Evolutionary conservation across 2,329 filamentous ascomycete genomes (phyloP).

Genomic region (Aspergillus neotritici): DNA sequence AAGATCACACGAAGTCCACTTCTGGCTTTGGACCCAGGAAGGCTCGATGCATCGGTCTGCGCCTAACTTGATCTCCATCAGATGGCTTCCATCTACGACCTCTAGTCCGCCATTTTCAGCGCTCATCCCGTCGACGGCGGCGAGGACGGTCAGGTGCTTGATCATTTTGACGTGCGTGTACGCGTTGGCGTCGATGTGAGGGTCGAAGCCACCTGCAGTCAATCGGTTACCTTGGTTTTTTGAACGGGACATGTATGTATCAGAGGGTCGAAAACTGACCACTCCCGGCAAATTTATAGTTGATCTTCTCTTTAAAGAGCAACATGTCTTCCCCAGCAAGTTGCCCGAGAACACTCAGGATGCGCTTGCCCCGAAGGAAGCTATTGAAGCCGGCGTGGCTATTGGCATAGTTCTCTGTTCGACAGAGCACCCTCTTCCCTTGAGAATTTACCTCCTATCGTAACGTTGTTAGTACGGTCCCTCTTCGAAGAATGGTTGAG

Average conservation of each 20-base stretch:
- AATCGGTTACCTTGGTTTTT: not conserved
- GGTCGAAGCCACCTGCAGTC: slow-evolving; percentile 31
- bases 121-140: slow-evolving; percentile 36
- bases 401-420: slow-evolving; percentile 33
- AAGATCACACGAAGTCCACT: slow-evolving; percentile 32
- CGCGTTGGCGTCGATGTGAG: slow-evolving; percentile 39
- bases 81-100: slow-evolving; percentile 37
- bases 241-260: not conserved
- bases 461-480: not conserved
- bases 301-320: slow-evolving; percentile 43
- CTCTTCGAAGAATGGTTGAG: not conserved
- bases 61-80: slow-evolving; percentile 30
- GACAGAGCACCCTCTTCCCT: slow-evolving; percentile 28
- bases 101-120: slow-evolving; percentile 37
- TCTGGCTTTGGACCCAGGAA: slow-evolving; percentile 30
- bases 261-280: slow-evolving; percentile 14
- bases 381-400: slow-evolving; percentile 29
- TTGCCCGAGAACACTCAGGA: slow-evolving; percentile 27
- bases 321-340: slow-evolving; percentile 36
- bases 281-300: slow-evolving; percentile 40
- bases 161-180: slow-evolving; percentile 40
- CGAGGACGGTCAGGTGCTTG: slow-evolving; percentile 37
- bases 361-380: slow-evolving; percentile 31
- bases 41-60: slow-evolving; percentile 32
- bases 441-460: slow-evolving; percentile 24